Evolutionary conservation across 2,329 filamentous ascomycete genomes (phyloP).

Genomic region (Fusarium lateritium): DNA sequence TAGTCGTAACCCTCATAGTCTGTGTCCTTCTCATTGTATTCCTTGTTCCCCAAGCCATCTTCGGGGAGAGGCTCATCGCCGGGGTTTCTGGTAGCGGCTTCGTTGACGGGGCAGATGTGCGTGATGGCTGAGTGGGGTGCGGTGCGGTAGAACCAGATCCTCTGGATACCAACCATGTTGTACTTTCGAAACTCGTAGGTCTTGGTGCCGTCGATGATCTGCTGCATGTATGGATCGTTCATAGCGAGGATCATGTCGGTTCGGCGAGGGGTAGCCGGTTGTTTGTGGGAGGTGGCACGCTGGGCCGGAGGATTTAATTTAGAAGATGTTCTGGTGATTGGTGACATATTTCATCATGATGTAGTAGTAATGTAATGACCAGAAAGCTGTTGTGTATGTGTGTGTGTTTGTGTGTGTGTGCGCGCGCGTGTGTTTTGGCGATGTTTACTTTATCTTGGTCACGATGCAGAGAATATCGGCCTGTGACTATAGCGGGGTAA

Average conservation of each 20-base stretch:
- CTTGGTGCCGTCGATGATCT: constrained; percentile 47
- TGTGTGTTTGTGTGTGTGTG: background rate
- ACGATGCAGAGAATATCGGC: no score
- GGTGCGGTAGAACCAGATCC: constrained; percentile 49
- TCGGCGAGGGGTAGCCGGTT: background rate
- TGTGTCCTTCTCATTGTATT: constrained; percentile 44
- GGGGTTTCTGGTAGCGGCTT: constrained; percentile 34
- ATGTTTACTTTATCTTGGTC: background rate
- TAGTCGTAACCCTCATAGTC: constrained; percentile 51
- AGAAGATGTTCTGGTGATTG: no score
- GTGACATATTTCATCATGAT: no score
- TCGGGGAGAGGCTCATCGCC: constrained; percentile 31
- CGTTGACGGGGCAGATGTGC: constrained; percentile 44
- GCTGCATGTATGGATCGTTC: constrained; percentile 42
- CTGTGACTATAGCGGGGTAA: no score
- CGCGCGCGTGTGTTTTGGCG: background rate
- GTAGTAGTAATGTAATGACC: no score
- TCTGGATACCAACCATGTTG: constrained; percentile 31
- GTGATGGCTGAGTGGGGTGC: constrained; percentile 48
- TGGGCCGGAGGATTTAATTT: no score
- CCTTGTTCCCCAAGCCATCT: constrained; percentile 46
- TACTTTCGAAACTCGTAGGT: constrained; percentile 48
- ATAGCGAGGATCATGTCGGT: constrained; percentile 36
- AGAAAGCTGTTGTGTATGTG: no score
- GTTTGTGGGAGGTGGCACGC: background rate